phyloP scores from a whole-genome alignment of 768 basidiomycete genomes.

The Podaxis sp. region DNA sequence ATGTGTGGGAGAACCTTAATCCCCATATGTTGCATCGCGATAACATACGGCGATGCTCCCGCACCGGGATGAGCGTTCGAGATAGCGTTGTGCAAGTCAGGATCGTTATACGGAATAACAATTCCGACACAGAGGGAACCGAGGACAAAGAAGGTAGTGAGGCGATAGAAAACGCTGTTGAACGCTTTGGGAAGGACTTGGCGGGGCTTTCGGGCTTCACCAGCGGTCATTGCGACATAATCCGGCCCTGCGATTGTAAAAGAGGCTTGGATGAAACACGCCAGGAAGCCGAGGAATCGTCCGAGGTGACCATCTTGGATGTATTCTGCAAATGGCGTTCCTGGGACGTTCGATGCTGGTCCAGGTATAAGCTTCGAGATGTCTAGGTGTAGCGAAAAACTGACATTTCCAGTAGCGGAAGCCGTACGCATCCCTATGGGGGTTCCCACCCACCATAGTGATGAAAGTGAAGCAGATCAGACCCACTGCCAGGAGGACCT shows the following conservation, averaged over 20 bases:
- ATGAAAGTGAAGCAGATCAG: constrained; percentile 55
- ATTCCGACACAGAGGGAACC: constrained; percentile 74
- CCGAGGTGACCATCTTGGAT: constrained; percentile 53
- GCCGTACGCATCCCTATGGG: constrained; percentile 51
- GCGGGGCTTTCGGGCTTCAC: constrained; percentile 71
- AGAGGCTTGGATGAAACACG: constrained; percentile 60
- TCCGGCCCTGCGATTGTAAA: constrained; percentile 63
- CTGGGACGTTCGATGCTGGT: constrained; percentile 42
- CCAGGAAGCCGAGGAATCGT: constrained; percentile 61
- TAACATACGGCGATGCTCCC: constrained; percentile 80
- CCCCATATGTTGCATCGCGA: constrained; percentile 70
- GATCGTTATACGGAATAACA: constrained; percentile 74
- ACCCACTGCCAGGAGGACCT: constrained; percentile 46
- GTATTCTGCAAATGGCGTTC: constrained; percentile 59
- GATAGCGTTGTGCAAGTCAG: constrained; percentile 47
- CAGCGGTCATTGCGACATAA: constrained; percentile 60
- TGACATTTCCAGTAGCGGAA: constrained; percentile 54
- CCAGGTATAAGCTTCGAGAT: not conserved
- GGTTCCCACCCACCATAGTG: constrained; percentile 63
- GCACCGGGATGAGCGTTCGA: constrained; percentile 58
- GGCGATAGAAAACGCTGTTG: constrained; percentile 74
- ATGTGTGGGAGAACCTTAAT: constrained; percentile 69
- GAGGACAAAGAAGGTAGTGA: constrained; percentile 76
- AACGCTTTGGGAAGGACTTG: constrained; percentile 71
- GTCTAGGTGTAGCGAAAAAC: constrained; percentile 13